A percentile compares a stretch with the other conserved stretches of the same genome.
Conservation (phyloP, 2,329 filamentous ascomycete species). For the Xylariaceae sp. region DNA sequence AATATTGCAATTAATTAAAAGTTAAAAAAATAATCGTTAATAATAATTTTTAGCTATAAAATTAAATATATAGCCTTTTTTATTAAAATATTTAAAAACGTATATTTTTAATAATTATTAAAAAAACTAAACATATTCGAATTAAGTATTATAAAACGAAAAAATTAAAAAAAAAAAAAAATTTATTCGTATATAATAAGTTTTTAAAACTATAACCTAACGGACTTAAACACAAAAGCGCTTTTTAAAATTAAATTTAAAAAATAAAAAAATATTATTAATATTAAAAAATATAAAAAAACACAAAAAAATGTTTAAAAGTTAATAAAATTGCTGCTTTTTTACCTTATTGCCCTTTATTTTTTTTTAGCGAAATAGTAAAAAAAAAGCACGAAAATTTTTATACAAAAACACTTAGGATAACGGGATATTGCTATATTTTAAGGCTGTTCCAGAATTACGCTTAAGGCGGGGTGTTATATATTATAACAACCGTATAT, state of each 20-base stretch:
- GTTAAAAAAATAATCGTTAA: neutral
- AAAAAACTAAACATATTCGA: neutral
- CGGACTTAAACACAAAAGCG: neutral
- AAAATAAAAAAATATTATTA: neutral
- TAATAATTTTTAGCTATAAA: neutral
- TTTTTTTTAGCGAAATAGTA: no score
- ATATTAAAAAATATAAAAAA: neutral
- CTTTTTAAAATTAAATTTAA: neutral
- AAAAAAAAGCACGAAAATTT: neutral
- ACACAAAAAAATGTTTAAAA: neutral
- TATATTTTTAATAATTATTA: neutral
- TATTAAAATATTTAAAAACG: neutral
- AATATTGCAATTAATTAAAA: neutral
- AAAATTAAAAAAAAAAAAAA: neutral
- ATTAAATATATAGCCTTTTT: neutral
- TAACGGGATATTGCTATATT: neutral
- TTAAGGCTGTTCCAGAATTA: neutral
- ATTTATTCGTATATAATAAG: neutral
- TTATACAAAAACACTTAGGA: neutral
- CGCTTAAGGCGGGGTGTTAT: neutral
- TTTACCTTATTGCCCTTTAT: neutral
- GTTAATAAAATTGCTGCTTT: no score
- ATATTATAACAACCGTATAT: no score
- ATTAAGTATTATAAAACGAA: conserved; percentile 1
- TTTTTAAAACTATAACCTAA: neutral